Evolutionary conservation across 2,329 filamentous ascomycete species (phyloP).

Genomic region (Penicillium sp.): DNA sequence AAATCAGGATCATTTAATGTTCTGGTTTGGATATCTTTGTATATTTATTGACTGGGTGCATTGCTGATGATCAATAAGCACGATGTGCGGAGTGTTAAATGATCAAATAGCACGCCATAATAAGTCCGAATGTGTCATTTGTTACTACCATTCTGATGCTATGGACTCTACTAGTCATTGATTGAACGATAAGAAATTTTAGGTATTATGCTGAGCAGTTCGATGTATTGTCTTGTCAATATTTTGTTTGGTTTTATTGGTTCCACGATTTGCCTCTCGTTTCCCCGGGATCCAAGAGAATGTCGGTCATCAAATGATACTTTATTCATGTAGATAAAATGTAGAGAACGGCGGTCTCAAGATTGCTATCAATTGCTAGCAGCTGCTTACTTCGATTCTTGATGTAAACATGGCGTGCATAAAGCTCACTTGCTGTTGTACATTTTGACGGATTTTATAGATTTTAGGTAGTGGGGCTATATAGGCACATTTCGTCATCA

Average conservation of each 20-base stretch:
- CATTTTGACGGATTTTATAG: not conserved
- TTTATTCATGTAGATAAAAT: no score
- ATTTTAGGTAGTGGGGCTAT: not conserved
- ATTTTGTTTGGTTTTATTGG: not conserved
- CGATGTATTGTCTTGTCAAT: not conserved
- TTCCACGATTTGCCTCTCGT: not conserved
- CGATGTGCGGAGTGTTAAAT: not conserved
- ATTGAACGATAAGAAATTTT: not conserved
- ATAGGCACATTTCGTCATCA: not conserved
- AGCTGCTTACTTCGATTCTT: no score
- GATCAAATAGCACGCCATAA: constrained; percentile 16
- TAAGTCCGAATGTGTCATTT: constrained; percentile 8
- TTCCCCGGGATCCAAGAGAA: no score
- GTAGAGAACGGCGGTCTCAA: no score
- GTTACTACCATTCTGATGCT: not conserved
- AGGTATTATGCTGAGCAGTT: not conserved
- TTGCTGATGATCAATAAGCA: not conserved
- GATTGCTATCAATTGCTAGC: no score
- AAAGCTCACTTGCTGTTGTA: no score
- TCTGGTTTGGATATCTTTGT: not conserved
- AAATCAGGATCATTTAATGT: fast-evolving
- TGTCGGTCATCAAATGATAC: no score
- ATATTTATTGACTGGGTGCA: not conserved
- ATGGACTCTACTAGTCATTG: not conserved
- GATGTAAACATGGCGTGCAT: no score